These are phyloP conservation scores for Herpetospermum pedunculosum DNA, from an alignment of 306 rosid species.

Conservation along the genomic window DNA sequence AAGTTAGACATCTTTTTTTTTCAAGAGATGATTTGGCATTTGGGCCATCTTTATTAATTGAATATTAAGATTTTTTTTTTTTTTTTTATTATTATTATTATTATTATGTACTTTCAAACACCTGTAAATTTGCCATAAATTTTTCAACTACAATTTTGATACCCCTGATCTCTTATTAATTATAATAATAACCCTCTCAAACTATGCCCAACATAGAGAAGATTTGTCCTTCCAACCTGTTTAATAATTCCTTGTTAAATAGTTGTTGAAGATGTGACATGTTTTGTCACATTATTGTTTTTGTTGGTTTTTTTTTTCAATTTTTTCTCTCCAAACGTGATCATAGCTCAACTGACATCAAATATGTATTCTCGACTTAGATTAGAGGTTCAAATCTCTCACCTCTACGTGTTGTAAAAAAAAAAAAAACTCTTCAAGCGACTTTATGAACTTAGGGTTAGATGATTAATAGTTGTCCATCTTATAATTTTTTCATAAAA, in stretches of 20 bases:
- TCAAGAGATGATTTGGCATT: background rate
- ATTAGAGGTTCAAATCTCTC: too few relatives aligned
- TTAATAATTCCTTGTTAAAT: background rate
- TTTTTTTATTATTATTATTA: too few relatives aligned
- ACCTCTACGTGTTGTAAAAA: too few relatives aligned
- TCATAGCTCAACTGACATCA: too few relatives aligned
- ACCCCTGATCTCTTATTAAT: background rate
- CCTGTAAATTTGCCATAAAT: background rate
- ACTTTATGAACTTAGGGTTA: too few relatives aligned
- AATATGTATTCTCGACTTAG: too few relatives aligned
- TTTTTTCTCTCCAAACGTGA: too few relatives aligned
- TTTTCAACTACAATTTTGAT: background rate
- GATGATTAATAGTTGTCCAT: too few relatives aligned
- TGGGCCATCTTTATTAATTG: background rate
- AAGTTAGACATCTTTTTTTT: background rate
- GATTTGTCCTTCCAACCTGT: background rate
- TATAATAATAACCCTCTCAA: background rate
- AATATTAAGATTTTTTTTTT: background rate
- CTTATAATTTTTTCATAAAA: too few relatives aligned
- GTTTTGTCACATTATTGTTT: background rate
- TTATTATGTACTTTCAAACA: background rate
- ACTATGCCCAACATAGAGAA: background rate
- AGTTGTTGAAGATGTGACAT: background rate
- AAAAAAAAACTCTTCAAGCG: too few relatives aligned
- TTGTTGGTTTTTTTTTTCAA: too few relatives aligned